phyloP scores from a whole-genome alignment of 179 eudicot genomes.

The Camellia oleifera region DNA sequence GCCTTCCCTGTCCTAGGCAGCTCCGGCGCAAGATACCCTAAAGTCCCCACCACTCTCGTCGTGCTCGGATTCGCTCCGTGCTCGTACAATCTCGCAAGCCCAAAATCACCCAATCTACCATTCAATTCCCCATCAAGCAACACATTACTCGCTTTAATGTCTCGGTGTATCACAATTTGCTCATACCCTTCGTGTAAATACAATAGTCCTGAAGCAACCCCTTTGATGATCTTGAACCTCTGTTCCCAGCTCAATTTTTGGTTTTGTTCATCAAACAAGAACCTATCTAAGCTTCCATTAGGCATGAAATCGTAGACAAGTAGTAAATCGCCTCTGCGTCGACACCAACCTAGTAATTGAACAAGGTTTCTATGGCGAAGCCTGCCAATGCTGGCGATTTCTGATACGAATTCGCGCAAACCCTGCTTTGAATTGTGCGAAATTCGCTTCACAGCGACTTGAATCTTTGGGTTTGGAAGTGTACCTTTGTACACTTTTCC shows the following conservation, averaged over 20 bases:
- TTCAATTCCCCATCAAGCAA: slow-evolving; percentile 54
- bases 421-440: slow-evolving; percentile 64
- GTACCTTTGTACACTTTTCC: slow-evolving; percentile 66
- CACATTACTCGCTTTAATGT: slow-evolving; percentile 64
- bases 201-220: slow-evolving; percentile 64
- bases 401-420: slow-evolving; percentile 37
- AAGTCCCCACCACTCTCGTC: slow-evolving; percentile 58
- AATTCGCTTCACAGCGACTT: slow-evolving; percentile 59
- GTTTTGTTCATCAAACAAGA: slow-evolving; percentile 32
- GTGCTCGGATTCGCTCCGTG: slow-evolving; percentile 53
- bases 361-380: slow-evolving; percentile 42
- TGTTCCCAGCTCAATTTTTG: slow-evolving; percentile 49
- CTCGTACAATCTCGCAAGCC: slow-evolving; percentile 53
- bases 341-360: slow-evolving; percentile 40
- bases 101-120: slow-evolving; percentile 62
- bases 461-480: slow-evolving; percentile 30
- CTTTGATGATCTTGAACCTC: slow-evolving; percentile 59
- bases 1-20: slow-evolving; percentile 44
- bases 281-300: slow-evolving; percentile 64
- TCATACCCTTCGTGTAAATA: slow-evolving; percentile 73
- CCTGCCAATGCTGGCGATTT: slow-evolving; percentile 36
- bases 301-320: slow-evolving; percentile 77
- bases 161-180: slow-evolving; percentile 57
- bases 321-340: slow-evolving; percentile 50
- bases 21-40: slow-evolving; percentile 70